phyloP scores from a whole-genome alignment of 75 land plant genomes.

The Pinus taeda region DNA sequence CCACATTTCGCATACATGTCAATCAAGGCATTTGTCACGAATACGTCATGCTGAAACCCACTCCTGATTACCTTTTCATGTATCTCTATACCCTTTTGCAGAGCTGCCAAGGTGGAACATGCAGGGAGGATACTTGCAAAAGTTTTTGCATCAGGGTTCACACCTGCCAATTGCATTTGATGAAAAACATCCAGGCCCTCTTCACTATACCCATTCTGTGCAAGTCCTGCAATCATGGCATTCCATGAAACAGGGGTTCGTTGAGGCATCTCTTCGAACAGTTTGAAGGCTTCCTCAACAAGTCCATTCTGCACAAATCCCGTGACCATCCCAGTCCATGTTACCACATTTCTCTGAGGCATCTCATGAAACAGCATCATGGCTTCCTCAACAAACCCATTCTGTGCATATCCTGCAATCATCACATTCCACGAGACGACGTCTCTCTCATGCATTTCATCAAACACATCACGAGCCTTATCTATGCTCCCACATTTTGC shows the following conservation, averaged over 20 bases:
- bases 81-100: slow-evolving; percentile 20
- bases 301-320: slow-evolving; percentile 17
- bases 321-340: slow-evolving; percentile 14
- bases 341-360: not conserved
- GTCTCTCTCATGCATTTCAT: not conserved
- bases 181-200: slow-evolving; percentile 16
- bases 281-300: slow-evolving; percentile 8
- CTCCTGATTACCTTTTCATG: slow-evolving; percentile 11
- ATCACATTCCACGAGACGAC: not conserved
- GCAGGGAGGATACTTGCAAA: slow-evolving; percentile 23
- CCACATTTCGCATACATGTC: slow-evolving; percentile 20
- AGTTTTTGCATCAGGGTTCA: slow-evolving; percentile 18
- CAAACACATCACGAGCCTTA: not conserved
- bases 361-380: not conserved
- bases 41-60: slow-evolving; percentile 12
- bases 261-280: slow-evolving; percentile 19
- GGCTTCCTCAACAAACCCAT: not conserved
- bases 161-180: slow-evolving; percentile 15
- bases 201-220: slow-evolving; percentile 13
- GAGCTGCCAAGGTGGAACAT: slow-evolving; percentile 11
- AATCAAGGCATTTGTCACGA: slow-evolving; percentile 13
- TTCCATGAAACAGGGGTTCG: slow-evolving; percentile 24
- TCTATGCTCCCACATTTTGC: not conserved
- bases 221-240: slow-evolving; percentile 27
- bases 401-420: not conserved